phyloP scores from a whole-genome alignment of 2,329 filamentous ascomycete genomes.

The Aspergillus pseudoglaucus region DNA sequence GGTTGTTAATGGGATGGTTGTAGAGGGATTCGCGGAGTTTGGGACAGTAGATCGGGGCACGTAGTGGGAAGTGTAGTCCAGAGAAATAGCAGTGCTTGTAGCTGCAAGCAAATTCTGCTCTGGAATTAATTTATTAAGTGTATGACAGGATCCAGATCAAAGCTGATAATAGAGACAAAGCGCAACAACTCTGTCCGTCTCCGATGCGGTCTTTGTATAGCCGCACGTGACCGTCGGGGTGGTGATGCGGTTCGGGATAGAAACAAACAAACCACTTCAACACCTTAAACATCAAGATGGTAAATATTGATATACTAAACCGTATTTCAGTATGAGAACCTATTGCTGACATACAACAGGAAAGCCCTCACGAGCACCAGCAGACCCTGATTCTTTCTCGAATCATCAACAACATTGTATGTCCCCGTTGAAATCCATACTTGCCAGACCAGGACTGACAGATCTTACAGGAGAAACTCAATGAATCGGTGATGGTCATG shows the following conservation, averaged over 20 bases:
- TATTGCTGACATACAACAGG: slow-evolving; percentile 43
- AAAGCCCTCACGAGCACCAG: slow-evolving; percentile 96
- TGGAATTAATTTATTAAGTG: no score
- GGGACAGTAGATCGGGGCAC: background rate
- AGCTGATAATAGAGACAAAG: no score
- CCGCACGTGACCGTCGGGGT: slow-evolving; percentile 7
- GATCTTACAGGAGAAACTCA: slow-evolving; percentile 75
- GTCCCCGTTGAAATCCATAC: slow-evolving; percentile 27
- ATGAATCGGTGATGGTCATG: slow-evolving; percentile 85
- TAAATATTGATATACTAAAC: background rate
- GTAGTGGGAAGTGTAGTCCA: no score
- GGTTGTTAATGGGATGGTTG: background rate
- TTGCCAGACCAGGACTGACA: slow-evolving; percentile 6
- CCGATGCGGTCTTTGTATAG: slow-evolving; percentile 4
- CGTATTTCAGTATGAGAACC: no score
- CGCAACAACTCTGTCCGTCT: no score
- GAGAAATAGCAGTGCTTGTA: no score
- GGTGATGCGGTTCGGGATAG: slow-evolving; percentile 2
- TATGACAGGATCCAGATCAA: no score
- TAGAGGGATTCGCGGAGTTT: background rate
- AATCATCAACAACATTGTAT: slow-evolving; percentile 94
- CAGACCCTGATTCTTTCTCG: slow-evolving; percentile 88
- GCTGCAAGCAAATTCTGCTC: no score
- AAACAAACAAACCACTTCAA: slow-evolving; percentile 8
- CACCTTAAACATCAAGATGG: slow-evolving; percentile 8